These are phyloP conservation scores for Epichloe sibirici DNA, from an alignment of 2,329 filamentous ascomycete species.

Conservation along the genomic window DNA sequence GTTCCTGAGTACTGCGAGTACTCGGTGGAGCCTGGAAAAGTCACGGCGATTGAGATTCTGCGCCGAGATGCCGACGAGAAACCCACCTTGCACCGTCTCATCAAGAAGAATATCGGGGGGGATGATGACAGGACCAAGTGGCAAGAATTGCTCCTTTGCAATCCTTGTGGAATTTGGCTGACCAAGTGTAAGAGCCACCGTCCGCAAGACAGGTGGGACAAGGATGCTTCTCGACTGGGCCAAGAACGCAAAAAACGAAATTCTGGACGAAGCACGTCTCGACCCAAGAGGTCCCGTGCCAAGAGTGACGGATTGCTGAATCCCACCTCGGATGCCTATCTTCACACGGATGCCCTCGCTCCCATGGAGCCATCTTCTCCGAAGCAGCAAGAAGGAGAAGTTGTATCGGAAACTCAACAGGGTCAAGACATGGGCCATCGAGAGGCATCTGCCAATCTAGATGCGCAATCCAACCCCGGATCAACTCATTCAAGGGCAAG, in stretches of 20 bases:
- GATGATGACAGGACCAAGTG: constrained; percentile 55
- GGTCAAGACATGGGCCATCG: background rate
- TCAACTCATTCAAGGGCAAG: constrained; percentile 43
- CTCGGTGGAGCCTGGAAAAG: constrained; percentile 58
- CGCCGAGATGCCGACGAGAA: constrained; percentile 50
- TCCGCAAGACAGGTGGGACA: constrained; percentile 74
- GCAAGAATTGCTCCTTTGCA: constrained; percentile 70
- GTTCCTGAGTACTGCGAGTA: constrained; percentile 58
- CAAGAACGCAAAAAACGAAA: constrained; percentile 39
- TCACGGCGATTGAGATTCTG: constrained; percentile 62
- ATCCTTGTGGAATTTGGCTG: constrained; percentile 93
- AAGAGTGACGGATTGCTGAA: constrained; percentile 34
- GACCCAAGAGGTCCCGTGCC: constrained; percentile 35
- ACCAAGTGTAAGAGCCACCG: constrained; percentile 78
- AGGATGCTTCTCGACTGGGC: constrained; percentile 39
- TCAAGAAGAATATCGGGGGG: constrained; percentile 59
- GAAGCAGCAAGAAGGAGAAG: constrained; percentile 11
- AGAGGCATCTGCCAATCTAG: constrained; percentile 2
- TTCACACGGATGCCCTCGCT: constrained; percentile 40
- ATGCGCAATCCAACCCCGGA: constrained; percentile 18
- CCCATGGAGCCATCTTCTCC: constrained; percentile 29
- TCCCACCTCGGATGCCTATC: constrained; percentile 41
- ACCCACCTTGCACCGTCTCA: constrained; percentile 56
- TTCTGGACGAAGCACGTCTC: constrained; percentile 26
- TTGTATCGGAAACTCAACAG: constrained; percentile 10